Percentiles rank a stretch among this genome's conserved stretches.
Evolutionary conservation across 805 yeast species (phyloP).

Genomic region (Cyberlindnera amylophila): DNA sequence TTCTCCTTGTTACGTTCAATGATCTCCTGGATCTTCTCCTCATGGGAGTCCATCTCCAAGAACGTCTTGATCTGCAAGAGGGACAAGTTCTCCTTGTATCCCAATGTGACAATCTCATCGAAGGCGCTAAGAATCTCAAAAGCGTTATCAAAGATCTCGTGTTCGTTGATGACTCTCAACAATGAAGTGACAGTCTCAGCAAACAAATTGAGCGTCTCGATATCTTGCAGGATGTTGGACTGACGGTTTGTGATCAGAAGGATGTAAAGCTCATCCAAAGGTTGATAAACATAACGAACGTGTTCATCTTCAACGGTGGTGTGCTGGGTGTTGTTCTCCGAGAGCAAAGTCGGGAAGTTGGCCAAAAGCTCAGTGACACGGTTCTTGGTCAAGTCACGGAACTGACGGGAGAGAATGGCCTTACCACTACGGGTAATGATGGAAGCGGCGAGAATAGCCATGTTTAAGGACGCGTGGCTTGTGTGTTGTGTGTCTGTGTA

Average conservation of each 20-base stretch:
- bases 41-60: slow-evolving; percentile 96
- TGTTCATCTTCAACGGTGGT: slow-evolving; percentile 91
- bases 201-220: slow-evolving; percentile 84
- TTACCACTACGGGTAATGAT: slow-evolving; percentile 93
- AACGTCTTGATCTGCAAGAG: slow-evolving; percentile 80
- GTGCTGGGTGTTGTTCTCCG: slow-evolving; percentile 71
- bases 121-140: slow-evolving; percentile 89
- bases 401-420: slow-evolving; percentile 88
- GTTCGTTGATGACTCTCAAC: slow-evolving; percentile 70
- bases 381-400: slow-evolving; percentile 78
- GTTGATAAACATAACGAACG: slow-evolving; percentile 92
- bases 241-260: slow-evolving; percentile 87
- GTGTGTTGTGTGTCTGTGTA: too few relatives aligned
- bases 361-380: slow-evolving; percentile 83
- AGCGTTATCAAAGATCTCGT: slow-evolving; percentile 77
- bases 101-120: slow-evolving; percentile 88
- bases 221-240: slow-evolving; percentile 90
- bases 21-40: slow-evolving; percentile 96
- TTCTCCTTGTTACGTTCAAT: slow-evolving; percentile 94
- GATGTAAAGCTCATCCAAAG: slow-evolving; percentile 89
- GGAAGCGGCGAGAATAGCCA: slow-evolving; percentile 89
- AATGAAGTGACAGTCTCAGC: slow-evolving; percentile 76
- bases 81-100: slow-evolving; percentile 84
- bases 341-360: slow-evolving; percentile 75
- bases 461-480: too few relatives aligned